These are phyloP conservation scores for Nectriaceae sp. DNA, from an alignment of 2,329 filamentous ascomycete species.

Conservation along the genomic window DNA sequence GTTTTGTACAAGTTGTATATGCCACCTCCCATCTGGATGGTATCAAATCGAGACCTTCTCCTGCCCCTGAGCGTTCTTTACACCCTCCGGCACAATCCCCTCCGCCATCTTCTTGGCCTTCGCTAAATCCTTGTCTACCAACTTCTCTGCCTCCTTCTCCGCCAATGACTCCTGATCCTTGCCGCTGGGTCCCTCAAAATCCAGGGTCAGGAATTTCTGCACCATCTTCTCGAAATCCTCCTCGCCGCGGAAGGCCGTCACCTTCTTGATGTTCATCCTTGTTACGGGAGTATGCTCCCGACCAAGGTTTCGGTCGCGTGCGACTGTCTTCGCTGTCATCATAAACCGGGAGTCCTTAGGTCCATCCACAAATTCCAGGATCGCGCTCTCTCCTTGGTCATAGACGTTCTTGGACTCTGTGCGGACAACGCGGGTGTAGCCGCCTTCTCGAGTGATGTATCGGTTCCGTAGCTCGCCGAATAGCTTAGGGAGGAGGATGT, in stretches of 20 bases:
- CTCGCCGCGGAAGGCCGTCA: conserved; percentile 75
- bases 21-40: conserved; percentile 17
- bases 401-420: conserved; percentile 82
- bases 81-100: conserved; percentile 30
- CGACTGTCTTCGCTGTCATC: conserved; percentile 85
- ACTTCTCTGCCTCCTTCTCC: conserved; percentile 20
- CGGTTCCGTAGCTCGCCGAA: conserved; percentile 81
- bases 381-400: conserved; percentile 86
- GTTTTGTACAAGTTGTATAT: conserved; percentile 31
- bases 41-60: conserved; percentile 22
- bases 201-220: conserved; percentile 37
- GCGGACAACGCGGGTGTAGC: conserved; percentile 92
- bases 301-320: conserved; percentile 59
- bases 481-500: conserved; percentile 77
- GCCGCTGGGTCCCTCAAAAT: conserved; percentile 19
- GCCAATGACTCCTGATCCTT: conserved; percentile 11
- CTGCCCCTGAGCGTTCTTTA: conserved; percentile 24
- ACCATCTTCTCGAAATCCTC: conserved; percentile 69
- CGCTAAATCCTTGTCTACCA: conserved; percentile 31
- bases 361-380: conserved; percentile 93
- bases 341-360: conserved; percentile 93
- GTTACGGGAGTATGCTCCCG: conserved; percentile 71
- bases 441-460: conserved; percentile 78
- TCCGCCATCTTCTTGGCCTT: conserved; percentile 35
- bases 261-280: conserved; percentile 77